Evolutionary conservation across 306 rosid species (phyloP).

Genomic region (Glycine tomentella): DNA sequence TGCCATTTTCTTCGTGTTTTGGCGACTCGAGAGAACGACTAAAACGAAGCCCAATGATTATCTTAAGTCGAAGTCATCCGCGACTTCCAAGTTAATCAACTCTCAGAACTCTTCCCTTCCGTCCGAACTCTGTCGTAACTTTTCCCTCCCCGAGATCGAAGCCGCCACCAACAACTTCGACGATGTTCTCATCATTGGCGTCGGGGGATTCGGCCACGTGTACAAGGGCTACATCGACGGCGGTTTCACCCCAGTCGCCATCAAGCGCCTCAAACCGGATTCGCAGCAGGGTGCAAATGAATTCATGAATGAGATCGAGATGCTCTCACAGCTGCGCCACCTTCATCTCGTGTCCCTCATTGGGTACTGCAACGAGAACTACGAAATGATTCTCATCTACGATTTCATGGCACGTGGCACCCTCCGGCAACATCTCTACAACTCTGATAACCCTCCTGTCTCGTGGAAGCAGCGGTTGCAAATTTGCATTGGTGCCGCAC

Average conservation of each 20-base stretch:
- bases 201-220: constrained; percentile 60
- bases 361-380: constrained; percentile 49
- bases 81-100: background rate
- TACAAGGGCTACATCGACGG: constrained; percentile 58
- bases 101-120: constrained; percentile 7
- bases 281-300: constrained; percentile 53
- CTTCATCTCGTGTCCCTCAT: constrained; percentile 52
- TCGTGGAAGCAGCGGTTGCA: constrained; percentile 58
- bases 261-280: constrained; percentile 56
- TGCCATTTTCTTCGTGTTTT: background rate
- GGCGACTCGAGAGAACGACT: background rate
- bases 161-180: constrained; percentile 54
- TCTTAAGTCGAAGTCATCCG: constrained; percentile 13
- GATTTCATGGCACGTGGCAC: constrained; percentile 63
- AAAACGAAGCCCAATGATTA: background rate
- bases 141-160: constrained; percentile 44
- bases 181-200: constrained; percentile 41
- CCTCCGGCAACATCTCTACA: constrained; percentile 57
- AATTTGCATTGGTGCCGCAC: constrained; percentile 57
- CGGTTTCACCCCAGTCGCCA: constrained; percentile 35
- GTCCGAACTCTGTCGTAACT: constrained; percentile 45
- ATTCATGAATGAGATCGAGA: constrained; percentile 54
- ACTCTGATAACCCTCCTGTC: constrained; percentile 34
- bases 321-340: constrained; percentile 57
- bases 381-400: constrained; percentile 58